A percentile compares a stretch with the other conserved stretches of the same genome.
Evolutionary conservation across 163 green algal genomes (phyloP).

Genomic region (Scenedesmus sp.): DNA sequence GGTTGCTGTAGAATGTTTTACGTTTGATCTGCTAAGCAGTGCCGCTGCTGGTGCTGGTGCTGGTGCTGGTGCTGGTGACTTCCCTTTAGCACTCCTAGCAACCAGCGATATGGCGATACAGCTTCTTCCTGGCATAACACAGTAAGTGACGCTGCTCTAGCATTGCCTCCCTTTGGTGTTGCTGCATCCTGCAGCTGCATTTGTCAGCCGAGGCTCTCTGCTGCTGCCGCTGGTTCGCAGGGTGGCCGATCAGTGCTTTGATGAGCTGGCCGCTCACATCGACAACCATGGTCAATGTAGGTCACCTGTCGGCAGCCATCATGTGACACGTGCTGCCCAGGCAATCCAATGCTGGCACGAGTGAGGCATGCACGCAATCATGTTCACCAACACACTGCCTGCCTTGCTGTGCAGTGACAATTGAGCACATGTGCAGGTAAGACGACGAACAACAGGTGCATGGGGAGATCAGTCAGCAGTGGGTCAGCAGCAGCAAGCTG

Average conservation of each 20-base stretch:
- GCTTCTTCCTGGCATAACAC: not conserved
- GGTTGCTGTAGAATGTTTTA: no score
- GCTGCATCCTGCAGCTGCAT: not conserved
- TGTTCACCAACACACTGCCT: not conserved
- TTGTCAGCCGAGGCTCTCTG: not conserved
- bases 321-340: no score
- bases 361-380: no score
- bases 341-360: not conserved
- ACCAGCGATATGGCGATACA: not conserved
- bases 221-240: not conserved
- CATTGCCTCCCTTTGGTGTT: not conserved
- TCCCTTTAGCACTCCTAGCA: not conserved
- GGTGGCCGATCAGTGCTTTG: conserved; percentile 46
- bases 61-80: not conserved
- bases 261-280: not conserved
- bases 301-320: not conserved
- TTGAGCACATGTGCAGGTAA: conserved; percentile 42
- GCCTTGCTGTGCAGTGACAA: conserved; percentile 19
- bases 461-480: not conserved
- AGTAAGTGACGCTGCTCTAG: not conserved
- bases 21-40: not conserved
- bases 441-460: not conserved
- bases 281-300: conserved; percentile 24
- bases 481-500: no score
- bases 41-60: not conserved